Conservation (phyloP, 768 basidiomycete species). For the Amanita subjunquillea region DNA sequence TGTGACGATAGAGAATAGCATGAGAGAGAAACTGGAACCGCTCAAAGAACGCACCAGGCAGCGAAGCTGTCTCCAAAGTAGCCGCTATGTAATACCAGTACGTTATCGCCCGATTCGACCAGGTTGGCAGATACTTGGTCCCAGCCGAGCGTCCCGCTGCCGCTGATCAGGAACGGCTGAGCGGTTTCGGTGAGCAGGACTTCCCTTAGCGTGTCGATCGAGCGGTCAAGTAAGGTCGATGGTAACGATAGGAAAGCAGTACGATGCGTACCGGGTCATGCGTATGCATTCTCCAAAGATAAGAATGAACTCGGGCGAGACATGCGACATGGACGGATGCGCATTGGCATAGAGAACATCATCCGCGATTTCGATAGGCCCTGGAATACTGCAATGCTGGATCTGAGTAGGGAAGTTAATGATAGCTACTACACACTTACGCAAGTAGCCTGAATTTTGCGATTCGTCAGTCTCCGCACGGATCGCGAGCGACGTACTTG, state of each 20-base stretch:
- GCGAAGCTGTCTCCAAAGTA: conserved; percentile 92
- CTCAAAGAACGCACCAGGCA: conserved; percentile 52
- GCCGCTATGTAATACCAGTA: conserved; percentile 78
- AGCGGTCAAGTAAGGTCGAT: background rate
- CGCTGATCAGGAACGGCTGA: conserved; percentile 91
- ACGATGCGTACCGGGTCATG: conserved; percentile 52
- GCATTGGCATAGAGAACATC: conserved; percentile 62
- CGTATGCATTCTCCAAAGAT: conserved; percentile 85
- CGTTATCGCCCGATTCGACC: conserved; percentile 70
- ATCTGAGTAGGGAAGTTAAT: conserved; percentile 6
- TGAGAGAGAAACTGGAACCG: background rate
- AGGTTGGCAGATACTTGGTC: conserved; percentile 92
- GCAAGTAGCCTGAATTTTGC: conserved; percentile 31
- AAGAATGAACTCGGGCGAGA: conserved; percentile 79
- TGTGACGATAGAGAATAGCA: conserved; percentile 15
- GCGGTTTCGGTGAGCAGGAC: conserved; percentile 69
- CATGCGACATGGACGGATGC: conserved; percentile 81
- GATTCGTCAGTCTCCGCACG: background rate
- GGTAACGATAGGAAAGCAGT: background rate
- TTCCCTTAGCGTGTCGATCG: conserved; percentile 29
- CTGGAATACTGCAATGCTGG: conserved; percentile 38
- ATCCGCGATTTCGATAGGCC: conserved; percentile 51
- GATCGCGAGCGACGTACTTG: conserved; percentile 20
- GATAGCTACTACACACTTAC: conserved; percentile 21
- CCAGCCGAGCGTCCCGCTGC: conserved; percentile 95